Base-by-base conservation (phyloP, 768 basidiomycete species). In the Saitozyma sp. region DNA sequence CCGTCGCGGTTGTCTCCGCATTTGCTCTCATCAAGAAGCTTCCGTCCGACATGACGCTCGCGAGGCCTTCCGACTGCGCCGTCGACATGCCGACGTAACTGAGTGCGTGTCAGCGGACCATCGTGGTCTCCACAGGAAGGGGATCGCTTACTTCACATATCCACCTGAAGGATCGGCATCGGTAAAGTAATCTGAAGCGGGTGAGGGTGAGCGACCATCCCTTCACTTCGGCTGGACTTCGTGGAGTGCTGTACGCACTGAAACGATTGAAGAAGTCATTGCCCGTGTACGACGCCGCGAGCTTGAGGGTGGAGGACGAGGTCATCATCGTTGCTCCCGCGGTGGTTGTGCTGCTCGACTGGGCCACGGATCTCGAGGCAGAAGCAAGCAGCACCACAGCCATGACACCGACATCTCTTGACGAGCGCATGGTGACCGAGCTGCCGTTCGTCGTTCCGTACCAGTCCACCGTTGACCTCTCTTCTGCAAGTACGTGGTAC, bases 21-120 rank as follows among this genome's bases (percentile, higher is more conserved):
- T 77, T 75, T 11, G 71, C 78, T 13, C 64, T 43, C 78, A 79
- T 79, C 17, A 68, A 61, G 60, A 75, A 76, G 1, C 63, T 56
- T 11, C 70, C 68, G 45, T 65, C 54, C 6, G 63, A 46, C 41
- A 64, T 57, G 7, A 68, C 64, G 11, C 62, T 61, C 50, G 71
- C 59, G 29, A 79, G 60, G 0, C 68, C 66, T 13, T 55, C 19
- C 8, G 55, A 29, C 41, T 70, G 64, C 2, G 73, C 78, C 6
- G 13, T 59, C 29, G 54, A 49, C 19, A 50, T 45, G 49, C 40
- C 16, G 9, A 16, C 29, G 37, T 13, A 46, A 58, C 20, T 14
- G 39, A 40, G 9, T 17, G 6, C 3, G 20, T 39, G 16, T 40
- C 41, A 10, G 17, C 1, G 29, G 29, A 29, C 29, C 29, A 29